Base-by-base conservation (phyloP, 108 stramenopile genomes). In the Fragilaria radians region DNA sequence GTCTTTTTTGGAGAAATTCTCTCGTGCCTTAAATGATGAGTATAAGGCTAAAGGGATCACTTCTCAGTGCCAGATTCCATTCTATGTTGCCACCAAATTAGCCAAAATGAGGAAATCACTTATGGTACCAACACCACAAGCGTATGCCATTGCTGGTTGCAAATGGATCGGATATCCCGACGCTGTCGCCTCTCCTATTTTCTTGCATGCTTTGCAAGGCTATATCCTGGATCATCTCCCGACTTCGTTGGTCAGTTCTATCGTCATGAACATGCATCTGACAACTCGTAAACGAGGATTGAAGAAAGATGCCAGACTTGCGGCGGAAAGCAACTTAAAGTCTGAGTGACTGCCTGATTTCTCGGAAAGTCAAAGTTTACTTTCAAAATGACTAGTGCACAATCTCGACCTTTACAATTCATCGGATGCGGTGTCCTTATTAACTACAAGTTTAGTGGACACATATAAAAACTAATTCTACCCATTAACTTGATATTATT, bases 41-140 rank as follows among this genome's bases (percentile, higher is more conserved):
- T 92, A 92, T 69, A 71, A 72, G 23, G 57, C 54, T 18, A 90
- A 80, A 79, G 96, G 96, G 45, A 76, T 98, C 57, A 84, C 78
- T 50, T 95, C 95, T 49, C 96, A 97, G 68, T 95, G 94, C 75
- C 97, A 98, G 65, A 77, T 88, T 57, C 99, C 99, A 2, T 90
- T 98, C 64, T 94, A 97, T 59, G 96, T 99, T 26, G 92, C 95
- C 42, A 96, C 97, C 11, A 98, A 98, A 76, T 74, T 99, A 45
- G 91, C 97, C 58, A 99, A 99, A 78, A 78, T 97, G 85, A 82
- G 95, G 22, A 91, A 92, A 66, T 73, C 78, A 45, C 48, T 94
- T 33, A 89, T 71, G 72, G 91, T 91, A 45, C 96, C 97, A 14
- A 86, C 89, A 4, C 94, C 99, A 1, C 51, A 73, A 1, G 60